Base-by-base conservation (phyloP, 345 rosid genomes). In the Erucastrum elatum region DNA sequence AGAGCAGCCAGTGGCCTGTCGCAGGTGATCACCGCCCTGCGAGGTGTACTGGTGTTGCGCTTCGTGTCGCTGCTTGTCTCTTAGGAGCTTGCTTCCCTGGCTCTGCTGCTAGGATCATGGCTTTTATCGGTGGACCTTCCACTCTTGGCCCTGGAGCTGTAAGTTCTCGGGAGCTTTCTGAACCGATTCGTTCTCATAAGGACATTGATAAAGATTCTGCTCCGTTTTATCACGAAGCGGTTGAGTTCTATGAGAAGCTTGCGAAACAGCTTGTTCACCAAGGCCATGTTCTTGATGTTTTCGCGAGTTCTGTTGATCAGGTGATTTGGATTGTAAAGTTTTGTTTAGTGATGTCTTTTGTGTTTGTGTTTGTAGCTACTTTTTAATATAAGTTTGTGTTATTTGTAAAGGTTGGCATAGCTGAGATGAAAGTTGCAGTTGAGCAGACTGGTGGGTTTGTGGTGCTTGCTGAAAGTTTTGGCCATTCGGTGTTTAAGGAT, bases 381-480 rank as follows among this genome's bases (percentile, higher is more conserved):
- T 2, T 67, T 58, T 37, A 15, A 9, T 60, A 6, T 53, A 16
- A 53, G 10, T 30, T 2, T 64, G 46, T 51, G 29, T 2, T 13
- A 7, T 63, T 29, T 37, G 66, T 82, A 93, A 51, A 51, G 99
- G 97, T 95, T 35, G 99, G 99, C 59, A 84, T 95, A 82, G 94
- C 97, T 55, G 99, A 95, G 86, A 87, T 95, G 63, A 93, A 87
- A 91, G 91, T 95, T 80, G 93, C 93, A 27, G 88, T 95, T 62
- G 99, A 95, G 83, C 86, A 84, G 86, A 91, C 98, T 21, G 98
- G 99, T 64, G 99, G 99, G 11, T 88, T 93, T 80, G 93, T 95
- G 61, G 97, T 93, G 85, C 99, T 95, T 83, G 92, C 99, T 59
- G 99, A 95, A 86, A 95, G 99, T 85, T 95, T 95, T 87, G 98